Evolutionary conservation across 305 asterid genomes (phyloP).

Genomic region (Fraxinus platypoda): DNA sequence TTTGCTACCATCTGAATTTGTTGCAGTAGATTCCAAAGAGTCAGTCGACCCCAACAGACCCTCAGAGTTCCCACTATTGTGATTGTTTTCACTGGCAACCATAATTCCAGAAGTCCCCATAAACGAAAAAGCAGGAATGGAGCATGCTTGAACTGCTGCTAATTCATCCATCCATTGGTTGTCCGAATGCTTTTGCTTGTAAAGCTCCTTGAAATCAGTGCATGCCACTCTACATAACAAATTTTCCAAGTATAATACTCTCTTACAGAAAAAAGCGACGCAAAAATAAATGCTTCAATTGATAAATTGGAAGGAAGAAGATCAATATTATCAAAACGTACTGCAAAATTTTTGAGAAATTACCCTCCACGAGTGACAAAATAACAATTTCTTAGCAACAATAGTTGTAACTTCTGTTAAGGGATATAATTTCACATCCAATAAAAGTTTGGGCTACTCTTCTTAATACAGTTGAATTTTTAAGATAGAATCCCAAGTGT

Average conservation of each 20-base stretch:
- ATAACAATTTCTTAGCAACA: not conserved
- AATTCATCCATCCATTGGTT: conserved; percentile 80
- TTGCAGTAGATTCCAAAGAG: conserved; percentile 43
- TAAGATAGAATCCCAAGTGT: not conserved
- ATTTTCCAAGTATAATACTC: not conserved
- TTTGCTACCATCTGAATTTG: conserved; percentile 45
- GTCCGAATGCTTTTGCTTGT: conserved; percentile 71
- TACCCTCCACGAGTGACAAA: not conserved
- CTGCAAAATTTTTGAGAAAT: not conserved
- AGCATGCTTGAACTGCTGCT: conserved; percentile 72
- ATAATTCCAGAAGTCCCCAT: conserved; percentile 57
- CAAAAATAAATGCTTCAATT: not conserved
- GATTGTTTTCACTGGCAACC: conserved; percentile 53
- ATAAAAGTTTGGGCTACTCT: not conserved
- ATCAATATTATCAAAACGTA: not conserved
- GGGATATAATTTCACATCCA: not conserved
- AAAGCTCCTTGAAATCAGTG: conserved; percentile 70
- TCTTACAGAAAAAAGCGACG: not conserved
- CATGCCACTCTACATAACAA: conserved; percentile 62
- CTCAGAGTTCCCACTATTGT: conserved; percentile 21
- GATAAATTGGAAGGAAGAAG: not conserved
- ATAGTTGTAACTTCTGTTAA: not conserved
- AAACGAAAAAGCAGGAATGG: conserved; percentile 50
- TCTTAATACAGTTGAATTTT: no score
- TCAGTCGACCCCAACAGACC: conserved; percentile 29